Evolutionary conservation across 1,284 basidiomycete species (phyloP).

Genomic region (Marasmius fiardii): DNA sequence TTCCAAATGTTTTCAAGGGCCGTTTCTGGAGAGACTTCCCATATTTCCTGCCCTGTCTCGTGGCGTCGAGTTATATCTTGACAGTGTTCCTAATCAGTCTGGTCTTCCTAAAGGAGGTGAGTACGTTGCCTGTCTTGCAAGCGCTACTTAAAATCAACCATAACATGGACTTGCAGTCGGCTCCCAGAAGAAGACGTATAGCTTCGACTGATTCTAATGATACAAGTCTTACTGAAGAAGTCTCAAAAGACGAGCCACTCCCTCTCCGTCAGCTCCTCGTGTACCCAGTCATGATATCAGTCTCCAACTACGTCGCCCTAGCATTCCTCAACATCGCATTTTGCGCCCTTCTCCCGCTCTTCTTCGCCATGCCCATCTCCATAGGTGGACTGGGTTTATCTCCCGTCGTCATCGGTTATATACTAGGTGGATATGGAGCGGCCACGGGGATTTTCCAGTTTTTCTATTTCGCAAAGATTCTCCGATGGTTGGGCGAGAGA

Average conservation of each 20-base stretch:
- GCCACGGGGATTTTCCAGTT: conserved; percentile 53
- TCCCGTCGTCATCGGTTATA: conserved; percentile 48
- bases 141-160: background rate
- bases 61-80: conserved; percentile 34
- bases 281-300: conserved; percentile 46
- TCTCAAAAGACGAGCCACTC: conserved; percentile 23
- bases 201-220: background rate
- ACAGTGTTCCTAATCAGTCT: conserved; percentile 34
- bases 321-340: conserved; percentile 57
- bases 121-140: background rate
- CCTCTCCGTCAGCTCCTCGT: conserved; percentile 48
- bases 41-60: conserved; percentile 53
- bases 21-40: conserved; percentile 51
- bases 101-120: conserved; percentile 48
- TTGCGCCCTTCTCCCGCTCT: conserved; percentile 56
- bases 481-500: conserved; percentile 47
- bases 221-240: background rate
- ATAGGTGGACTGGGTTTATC: conserved; percentile 59
- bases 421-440: conserved; percentile 47
- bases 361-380: conserved; percentile 56
- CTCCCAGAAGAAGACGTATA: background rate
- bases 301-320: conserved; percentile 57
- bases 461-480: conserved; percentile 51
- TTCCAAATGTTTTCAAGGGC: conserved; percentile 38
- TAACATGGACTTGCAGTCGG: background rate